Base-by-base conservation (phyloP, 2,329 filamentous ascomycete genomes). In the Elsinoe necatrix region DNA sequence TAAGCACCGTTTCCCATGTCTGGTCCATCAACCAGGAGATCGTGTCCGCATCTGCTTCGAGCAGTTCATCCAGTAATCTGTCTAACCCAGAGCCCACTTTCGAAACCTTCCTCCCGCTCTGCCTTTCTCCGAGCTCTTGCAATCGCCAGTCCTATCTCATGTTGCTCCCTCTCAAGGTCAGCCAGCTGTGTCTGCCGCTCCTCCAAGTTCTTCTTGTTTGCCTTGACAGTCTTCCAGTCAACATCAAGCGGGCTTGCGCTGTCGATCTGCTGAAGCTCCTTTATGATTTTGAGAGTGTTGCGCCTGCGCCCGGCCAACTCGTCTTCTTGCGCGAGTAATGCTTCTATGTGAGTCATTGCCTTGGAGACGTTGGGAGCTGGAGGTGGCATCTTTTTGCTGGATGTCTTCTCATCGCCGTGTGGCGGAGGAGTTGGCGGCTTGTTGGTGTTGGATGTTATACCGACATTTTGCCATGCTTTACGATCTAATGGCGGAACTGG, bases 231-330 rank as follows among this genome's bases (percentile, higher is more conserved):
- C 37, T 76, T 71, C 55, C 77, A 77, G 62, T 87, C 83, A 51
- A 86, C 80, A 7, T 82, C 78, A 63, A 84, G 85, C 27, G 83
- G 80, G 65, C 87, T 74, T 37, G 89, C 75, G 60, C 80, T 82
- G 67, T 87, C 84, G 58, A 90, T 77, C 68, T 89, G 83, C 58
- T 84, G 89, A 76, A 92, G 84, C 68, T 92, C 86, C 61, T 80
- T 76, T 67, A 93, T 87, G 60, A 85, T 82, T 21, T 78, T 82
- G 66, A 81, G 79, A 65, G 92, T 81, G 70, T 91, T 92, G 59
- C 79, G 75, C 56, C 84, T 81, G 43, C 87, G 81, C 65, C 86
- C 82, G 1, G 76, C 75, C 6, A 93, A 77, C 50, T 80, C 78
- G 41, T 83, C 77, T 27, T 87, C 79, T 63, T 82, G 80, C 3